These are phyloP conservation scores for Groenewaldozyma sp. DNA, from an alignment of 1,139 yeast genomes.

Conservation along the genomic window DNA sequence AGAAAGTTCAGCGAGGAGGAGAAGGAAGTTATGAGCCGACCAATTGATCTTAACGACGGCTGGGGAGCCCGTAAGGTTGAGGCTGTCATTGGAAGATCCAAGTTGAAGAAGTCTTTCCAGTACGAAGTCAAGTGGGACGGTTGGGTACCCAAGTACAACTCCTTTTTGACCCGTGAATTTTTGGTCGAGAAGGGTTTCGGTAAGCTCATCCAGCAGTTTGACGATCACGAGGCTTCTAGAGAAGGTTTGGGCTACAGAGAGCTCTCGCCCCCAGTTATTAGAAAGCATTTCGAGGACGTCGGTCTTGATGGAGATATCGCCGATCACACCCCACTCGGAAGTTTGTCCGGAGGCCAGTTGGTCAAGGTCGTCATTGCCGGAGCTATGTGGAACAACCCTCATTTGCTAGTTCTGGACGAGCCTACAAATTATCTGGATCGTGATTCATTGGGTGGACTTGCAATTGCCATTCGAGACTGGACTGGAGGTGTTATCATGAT, in stretches of 20 bases:
- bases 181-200: slow-evolving; percentile 76
- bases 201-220: slow-evolving; percentile 85
- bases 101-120: slow-evolving; percentile 91
- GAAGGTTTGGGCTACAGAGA: slow-evolving; percentile 98
- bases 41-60: slow-evolving; percentile 76
- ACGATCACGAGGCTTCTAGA: slow-evolving; percentile 96
- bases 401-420: slow-evolving; percentile 83
- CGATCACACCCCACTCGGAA: slow-evolving; percentile 94
- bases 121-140: slow-evolving; percentile 92
- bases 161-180: slow-evolving; percentile 84
- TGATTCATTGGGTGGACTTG: slow-evolving; percentile 95
- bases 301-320: slow-evolving; percentile 98
- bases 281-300: slow-evolving; percentile 94
- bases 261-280: slow-evolving; percentile 78
- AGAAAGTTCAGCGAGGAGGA: slow-evolving; percentile 83
- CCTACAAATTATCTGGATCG: slow-evolving; percentile 92
- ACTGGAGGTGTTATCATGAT: slow-evolving; percentile 97
- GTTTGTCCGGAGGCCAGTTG: slow-evolving; percentile 94
- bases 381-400: slow-evolving; percentile 99
- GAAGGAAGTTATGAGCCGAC: slow-evolving; percentile 65
- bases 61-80: slow-evolving; percentile 83
- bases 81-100: slow-evolving; percentile 95
- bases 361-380: slow-evolving; percentile 99
- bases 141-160: slow-evolving; percentile 88
- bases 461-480: slow-evolving; percentile 97